Percentiles rank a stretch among this genome's conserved stretches.
phyloP scores from a whole-genome alignment of 768 basidiomycete species.

The Tylopilus sp. region DNA sequence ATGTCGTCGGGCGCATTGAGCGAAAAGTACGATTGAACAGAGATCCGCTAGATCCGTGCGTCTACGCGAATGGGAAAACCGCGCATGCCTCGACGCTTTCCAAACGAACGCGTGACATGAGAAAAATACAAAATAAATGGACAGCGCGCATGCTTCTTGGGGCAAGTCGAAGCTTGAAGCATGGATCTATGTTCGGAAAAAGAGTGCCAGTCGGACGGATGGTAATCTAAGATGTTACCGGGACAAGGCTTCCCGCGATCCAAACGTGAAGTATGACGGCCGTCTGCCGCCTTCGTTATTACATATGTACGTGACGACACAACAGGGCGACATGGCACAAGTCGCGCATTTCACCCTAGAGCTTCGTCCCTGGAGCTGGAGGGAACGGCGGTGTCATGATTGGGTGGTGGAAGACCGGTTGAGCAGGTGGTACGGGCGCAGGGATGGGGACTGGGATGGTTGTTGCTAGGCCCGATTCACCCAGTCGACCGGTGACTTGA shows the following conservation, averaged over 20 bases:
- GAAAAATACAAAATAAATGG: constrained; percentile 3
- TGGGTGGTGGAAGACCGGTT: constrained; percentile 26
- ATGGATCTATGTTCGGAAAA: constrained; percentile 2
- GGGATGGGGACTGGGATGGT: constrained; percentile 21
- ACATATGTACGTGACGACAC: constrained; percentile 23
- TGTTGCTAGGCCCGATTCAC: constrained; percentile 18
- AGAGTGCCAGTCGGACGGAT: background rate
- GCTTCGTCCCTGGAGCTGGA: constrained; percentile 30
- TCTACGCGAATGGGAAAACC: background rate
- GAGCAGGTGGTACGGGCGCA: constrained; percentile 16
- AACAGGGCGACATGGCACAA: background rate
- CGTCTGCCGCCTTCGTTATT: constrained; percentile 11
- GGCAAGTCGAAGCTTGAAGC: background rate
- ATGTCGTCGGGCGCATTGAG: background rate
- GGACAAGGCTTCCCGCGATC: constrained; percentile 10
- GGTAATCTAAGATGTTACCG: background rate
- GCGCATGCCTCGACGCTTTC: background rate
- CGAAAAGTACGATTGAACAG: constrained; percentile 4
- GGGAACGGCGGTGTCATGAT: constrained; percentile 32
- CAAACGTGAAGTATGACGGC: background rate
- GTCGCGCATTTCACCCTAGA: constrained; percentile 13
- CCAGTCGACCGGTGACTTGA: constrained; percentile 46
- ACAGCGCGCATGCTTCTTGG: background rate
- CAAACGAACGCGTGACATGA: constrained; percentile 11
- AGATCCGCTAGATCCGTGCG: constrained; percentile 2